A percentile compares a stretch with the other conserved stretches of the same genome.
phyloP scores from a whole-genome alignment of 495 filamentous ascomycete genomes.

The Hypomontagnella submonticulosa region DNA sequence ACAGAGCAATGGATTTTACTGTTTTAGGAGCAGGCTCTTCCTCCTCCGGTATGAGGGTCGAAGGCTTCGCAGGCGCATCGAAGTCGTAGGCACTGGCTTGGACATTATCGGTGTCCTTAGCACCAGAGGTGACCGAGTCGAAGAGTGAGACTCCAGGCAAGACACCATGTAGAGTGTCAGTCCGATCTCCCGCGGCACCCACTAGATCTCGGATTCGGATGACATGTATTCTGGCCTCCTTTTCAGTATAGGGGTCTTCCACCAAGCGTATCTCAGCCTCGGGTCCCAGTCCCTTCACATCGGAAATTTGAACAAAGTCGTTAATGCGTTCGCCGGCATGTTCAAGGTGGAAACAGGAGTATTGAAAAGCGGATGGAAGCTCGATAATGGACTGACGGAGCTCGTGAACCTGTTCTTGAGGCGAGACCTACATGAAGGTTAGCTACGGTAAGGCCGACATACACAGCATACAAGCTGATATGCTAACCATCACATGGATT shows the following conservation, averaged over 20 bases:
- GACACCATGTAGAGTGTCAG: conserved; percentile 88
- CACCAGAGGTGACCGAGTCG: conserved; percentile 71
- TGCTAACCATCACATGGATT: conserved; percentile 82
- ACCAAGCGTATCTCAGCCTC: conserved; percentile 82
- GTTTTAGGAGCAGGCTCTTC: conserved; percentile 80
- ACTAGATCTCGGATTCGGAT: conserved; percentile 91
- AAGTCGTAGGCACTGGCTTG: conserved; percentile 78
- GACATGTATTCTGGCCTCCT: conserved; percentile 95
- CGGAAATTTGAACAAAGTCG: conserved; percentile 93
- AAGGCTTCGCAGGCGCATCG: conserved; percentile 70
- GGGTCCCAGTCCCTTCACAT: conserved; percentile 79
- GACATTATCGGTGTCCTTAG: conserved; percentile 62
- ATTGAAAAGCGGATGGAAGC: conserved; percentile 90
- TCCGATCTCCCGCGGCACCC: conserved; percentile 86
- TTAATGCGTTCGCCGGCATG: conserved; percentile 86
- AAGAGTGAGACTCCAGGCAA: conserved; percentile 88
- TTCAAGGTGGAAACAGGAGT: conserved; percentile 98
- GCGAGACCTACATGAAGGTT: conserved; percentile 74
- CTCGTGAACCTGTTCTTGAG: conserved; percentile 96
- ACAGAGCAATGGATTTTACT: conserved; percentile 86
- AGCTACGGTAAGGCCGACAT: conserved; percentile 37
- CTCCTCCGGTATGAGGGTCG: conserved; percentile 74
- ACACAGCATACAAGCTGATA: conserved; percentile 28
- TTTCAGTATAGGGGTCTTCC: conserved; percentile 98
- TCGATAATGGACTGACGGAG: conserved; percentile 97